Base-by-base conservation (phyloP, 768 basidiomycete genomes). In the Boletellus ananas region DNA sequence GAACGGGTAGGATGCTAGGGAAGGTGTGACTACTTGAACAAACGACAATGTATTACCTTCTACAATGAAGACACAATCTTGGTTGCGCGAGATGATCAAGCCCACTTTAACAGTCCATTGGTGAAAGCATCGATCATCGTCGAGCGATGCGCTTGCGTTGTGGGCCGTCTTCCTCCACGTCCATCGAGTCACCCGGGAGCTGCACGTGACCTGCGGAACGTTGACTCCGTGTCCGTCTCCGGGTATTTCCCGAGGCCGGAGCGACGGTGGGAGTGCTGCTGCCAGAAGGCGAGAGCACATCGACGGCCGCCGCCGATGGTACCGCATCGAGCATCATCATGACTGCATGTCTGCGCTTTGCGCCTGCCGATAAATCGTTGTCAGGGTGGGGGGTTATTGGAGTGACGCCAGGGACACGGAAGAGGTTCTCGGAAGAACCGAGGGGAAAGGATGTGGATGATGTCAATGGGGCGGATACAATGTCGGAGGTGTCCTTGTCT, bases 131-230 rank as follows among this genome's bases (percentile, higher is more conserved):
- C 4, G 14, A 14, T 67, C 46, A 89, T 55, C 87, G 74, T 59
- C 87, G 74, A 10, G 85, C 76, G 31, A 86, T 77, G 41, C 88
- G 77, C 62, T 90, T 90, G 60, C 88, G 73, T 61, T 90, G 87
- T 47, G 87, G 76, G 14, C 77, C 77, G 13, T 87, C 86, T 45
- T 90, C 88, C 58, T 90, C 88, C 16, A 89, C 73, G 36, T 90
- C 86, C 80, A 89, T 88, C 52, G 77, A 79, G 43, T 80, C 79
- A 21, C 68, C 59, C 45, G 65, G 38, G 61, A 72, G 34, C 67
- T 74, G 64, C 72, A 72, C 40, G 59, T 60, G 54, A 68, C 72
- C 58, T 1, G 59, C 45, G 21, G 69, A 66, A 25, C 76, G 74
- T 45, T 67, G 64, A 53, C 80, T 84, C 36, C 83, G 67, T 5